Evolutionary conservation across 2,329 filamentous ascomycete genomes (phyloP), one percentile per base, ranked within the genome.

Genomic region (Venturia nashicola): DNA sequence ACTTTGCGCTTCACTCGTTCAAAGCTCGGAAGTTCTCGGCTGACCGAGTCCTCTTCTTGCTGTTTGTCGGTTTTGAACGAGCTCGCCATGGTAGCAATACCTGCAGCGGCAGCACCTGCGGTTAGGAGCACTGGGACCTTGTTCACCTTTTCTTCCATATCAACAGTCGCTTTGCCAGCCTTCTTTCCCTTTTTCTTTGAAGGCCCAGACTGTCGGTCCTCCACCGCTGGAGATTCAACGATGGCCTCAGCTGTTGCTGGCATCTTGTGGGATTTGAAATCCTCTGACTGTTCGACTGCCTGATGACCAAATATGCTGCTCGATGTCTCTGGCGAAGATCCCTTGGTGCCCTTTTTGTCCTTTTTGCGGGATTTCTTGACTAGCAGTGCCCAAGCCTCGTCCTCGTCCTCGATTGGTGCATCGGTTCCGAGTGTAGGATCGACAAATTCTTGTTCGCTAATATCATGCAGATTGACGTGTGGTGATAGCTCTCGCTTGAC

Each of bases 1-100:
- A 69, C 68, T 65, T 72, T 70, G 59, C 74, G 72, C 64, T 76
- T 76, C 44, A 66, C 63, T 4, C 66, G 65, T 61, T 71, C 68
- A 14, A 69, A 57, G 16, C 63, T 66, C 20, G 68, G 61, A 51
- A 65, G 65, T 18, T 57, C 51, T 57, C 32, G 51, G 32, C 27
- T 57, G 14, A 14, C 18, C 18, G 32, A 57, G 6, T 57, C 51
- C 14, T 57, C 27, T 18, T 57, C 59, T n/a, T 61, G 32, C 59
- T 43, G 59, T 34, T 43, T 34, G 32, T 43, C 59, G 23, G 14
- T 20, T 39, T 42, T n/a, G 36, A 61, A 27, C 6, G 59, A 43
- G 59, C 59, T 61, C 39, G 46, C 46, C 8, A 54, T 20, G 27
- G 44, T 20, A 32, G 51, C 62, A 6, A 44, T 32, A 7, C 55